Evolutionary conservation across 176 grass and related monocot species (phyloP), one percentile per base, ranked within the genome.

Genomic region (Musa troglodytarum): DNA sequence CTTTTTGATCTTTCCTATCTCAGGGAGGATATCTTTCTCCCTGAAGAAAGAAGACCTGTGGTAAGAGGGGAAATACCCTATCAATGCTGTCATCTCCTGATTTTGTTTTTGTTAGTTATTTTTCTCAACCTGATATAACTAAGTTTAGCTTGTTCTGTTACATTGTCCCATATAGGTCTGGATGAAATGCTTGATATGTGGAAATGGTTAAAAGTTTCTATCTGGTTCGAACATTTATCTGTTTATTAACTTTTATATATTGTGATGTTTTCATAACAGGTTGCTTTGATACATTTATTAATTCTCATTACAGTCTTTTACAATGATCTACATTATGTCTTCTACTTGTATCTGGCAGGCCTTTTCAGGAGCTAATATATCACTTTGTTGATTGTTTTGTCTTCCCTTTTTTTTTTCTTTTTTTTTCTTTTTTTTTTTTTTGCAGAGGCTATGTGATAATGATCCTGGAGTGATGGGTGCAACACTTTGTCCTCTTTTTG

Each of bases 381-480:
- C 81, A 57, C 10, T 50, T 65, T 43, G 17, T n/a, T 19, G 19
- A 77, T 22, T 71, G 53, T 14, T 56, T 25, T 43, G 17, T 71
- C 62, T 14, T 56, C n/a, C n/a, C n/a, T 25, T 43, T 19, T 80
- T 73, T 14, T 29, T 52, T 74, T n/a, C n/a, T 22, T 71, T 62
- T 14, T 56, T 25, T 43, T 22, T 71, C 62, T 14, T 56, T 25
- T 43, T 19, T 80, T 73, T 14, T 29, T 52, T 74, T 76, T 28
- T 82, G 55, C 87, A 99, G 96, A 99, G 81, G 75, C 83, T 99
- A 11, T 95, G 88, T 77, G 96, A 99, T 71, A 94, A 87, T 84
- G 96, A 99, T 78, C 91, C 96, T 34, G 96, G 96, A 64, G 96
- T 99, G 53, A 99, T 99, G 96, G 91, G 91, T 65, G 96, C 96